Base-by-base conservation (phyloP, 257 asterid genomes). In the Coffea eugenioides region DNA sequence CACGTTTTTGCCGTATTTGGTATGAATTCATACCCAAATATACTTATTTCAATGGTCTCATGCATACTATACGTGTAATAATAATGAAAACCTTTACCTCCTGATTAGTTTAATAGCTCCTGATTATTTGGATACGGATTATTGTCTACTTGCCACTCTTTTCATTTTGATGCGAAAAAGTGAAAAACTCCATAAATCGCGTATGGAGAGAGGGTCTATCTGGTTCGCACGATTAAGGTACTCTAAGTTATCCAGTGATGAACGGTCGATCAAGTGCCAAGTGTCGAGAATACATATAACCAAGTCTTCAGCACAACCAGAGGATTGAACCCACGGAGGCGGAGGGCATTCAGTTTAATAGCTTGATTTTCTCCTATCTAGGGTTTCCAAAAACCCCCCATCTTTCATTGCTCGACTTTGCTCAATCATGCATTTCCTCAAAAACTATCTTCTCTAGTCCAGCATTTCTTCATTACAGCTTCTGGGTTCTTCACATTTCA, bases 351-450 rank as follows among this genome's bases (percentile, higher is more conserved):
- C 43, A 39, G 43, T 56, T 65, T 52, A 52, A 39, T 46, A 52
- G 8, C 3, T 23, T n/a, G 31, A 45, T 62, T 20, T 39, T 39
- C 59, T 23, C 14, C 73, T 25, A 46, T 81, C 82, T 83, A 86
- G 87, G 89, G 89, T 86, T 86, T 77, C 79, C 81, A 23, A 77
- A 77, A 80, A 41, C 81, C 83, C n/a, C n/a, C 76, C 2, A 20
- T 43, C 54, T 6, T 62, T 20, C 51, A 3, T 7, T 11, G 36
- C 48, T 25, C 31, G 18, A 31, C 59, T 41, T 59, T 45, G 59
- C 81, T 75, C 66, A 34, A 66, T 41, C 27, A 34, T 69, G 56
- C 70, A 56, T 68, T 65, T 54, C 81, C 56, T 65, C 41, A 5
- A 76, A 16, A 10, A 3, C 82, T 80, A 34, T 41, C 76, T 56